These are phyloP conservation scores for Carallia brachiata DNA, from an alignment of 345 rosid species.

Conservation along the genomic window DNA sequence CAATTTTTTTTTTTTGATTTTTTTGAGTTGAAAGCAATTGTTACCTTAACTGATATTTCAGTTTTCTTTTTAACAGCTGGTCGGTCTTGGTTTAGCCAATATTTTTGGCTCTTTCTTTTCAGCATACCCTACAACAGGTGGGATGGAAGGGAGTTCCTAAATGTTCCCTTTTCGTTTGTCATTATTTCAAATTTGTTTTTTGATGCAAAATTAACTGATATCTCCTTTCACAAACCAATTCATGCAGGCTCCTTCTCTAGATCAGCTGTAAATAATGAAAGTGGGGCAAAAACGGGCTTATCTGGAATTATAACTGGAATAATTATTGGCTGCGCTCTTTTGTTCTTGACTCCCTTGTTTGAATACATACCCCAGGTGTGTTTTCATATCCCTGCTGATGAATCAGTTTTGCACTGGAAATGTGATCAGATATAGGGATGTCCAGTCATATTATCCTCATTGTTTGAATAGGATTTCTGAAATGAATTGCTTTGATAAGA, in stretches of 20 bases:
- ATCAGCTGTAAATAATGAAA: constrained; percentile 96
- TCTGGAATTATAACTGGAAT: constrained; percentile 80
- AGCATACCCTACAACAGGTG: constrained; percentile 92
- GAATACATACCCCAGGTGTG: constrained; percentile 89
- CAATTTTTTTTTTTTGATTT: too few species aligned
- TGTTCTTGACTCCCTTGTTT: constrained; percentile 82
- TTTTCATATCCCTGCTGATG: constrained; percentile 13
- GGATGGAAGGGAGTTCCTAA: constrained; percentile 27
- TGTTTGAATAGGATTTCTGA: too few species aligned
- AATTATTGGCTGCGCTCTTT: constrained; percentile 78
- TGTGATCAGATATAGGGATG: neutral
- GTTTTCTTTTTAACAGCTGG: constrained; percentile 51
- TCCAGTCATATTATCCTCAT: too few species aligned
- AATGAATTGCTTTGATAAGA: neutral
- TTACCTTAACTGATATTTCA: constrained; percentile 1
- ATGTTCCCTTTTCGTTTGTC: neutral
- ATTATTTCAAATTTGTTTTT: neutral
- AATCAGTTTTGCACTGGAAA: constrained; percentile 9
- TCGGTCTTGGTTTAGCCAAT: constrained; percentile 97
- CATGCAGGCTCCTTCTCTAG: constrained; percentile 91
- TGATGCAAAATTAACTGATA: neutral
- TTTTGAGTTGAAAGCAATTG: too few species aligned
- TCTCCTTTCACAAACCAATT: constrained; percentile 22
- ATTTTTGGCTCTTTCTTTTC: constrained; percentile 85
- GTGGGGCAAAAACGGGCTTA: constrained; percentile 91